Evolutionary conservation across 768 basidiomycete genomes (phyloP).

Genomic region (Xerocomellus intermedius): DNA sequence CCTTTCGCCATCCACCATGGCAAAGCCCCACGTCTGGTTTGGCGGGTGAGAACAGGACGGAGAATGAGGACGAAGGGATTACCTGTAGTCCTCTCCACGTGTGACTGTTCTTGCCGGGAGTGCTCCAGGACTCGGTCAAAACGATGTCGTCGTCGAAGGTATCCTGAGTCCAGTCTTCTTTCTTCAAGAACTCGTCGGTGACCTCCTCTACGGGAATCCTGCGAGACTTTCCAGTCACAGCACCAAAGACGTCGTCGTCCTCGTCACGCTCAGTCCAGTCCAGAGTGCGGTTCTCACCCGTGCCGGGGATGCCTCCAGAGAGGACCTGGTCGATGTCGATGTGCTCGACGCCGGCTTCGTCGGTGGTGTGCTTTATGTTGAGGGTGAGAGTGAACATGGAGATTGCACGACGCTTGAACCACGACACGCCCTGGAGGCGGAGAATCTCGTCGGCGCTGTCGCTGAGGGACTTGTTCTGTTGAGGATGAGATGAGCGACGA

Average conservation of each 20-base stretch:
- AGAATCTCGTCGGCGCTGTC: constrained; percentile 64
- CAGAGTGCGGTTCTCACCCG: constrained; percentile 55
- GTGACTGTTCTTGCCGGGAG: constrained; percentile 56
- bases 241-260: constrained; percentile 63
- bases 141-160: constrained; percentile 37
- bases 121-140: constrained; percentile 46
- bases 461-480: constrained; percentile 67
- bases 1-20: constrained; percentile 55
- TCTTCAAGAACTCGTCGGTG: constrained; percentile 41
- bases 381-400: constrained; percentile 56
- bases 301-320: constrained; percentile 59
- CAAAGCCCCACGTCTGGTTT: constrained; percentile 59
- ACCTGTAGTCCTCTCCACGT: constrained; percentile 70
- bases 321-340: constrained; percentile 67
- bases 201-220: constrained; percentile 49
- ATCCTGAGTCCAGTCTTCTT: constrained; percentile 44
- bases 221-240: constrained; percentile 52
- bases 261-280: constrained; percentile 52
- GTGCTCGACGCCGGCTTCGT: constrained; percentile 56
- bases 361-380: constrained; percentile 60
- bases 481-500: constrained; percentile 1
- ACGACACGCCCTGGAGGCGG: constrained; percentile 66
- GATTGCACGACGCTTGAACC: constrained; percentile 69
- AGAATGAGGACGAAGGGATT: constrained; percentile 4
- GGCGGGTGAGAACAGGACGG: neutral